Base-by-base conservation (phyloP, 768 basidiomycete genomes). In the Amanita pallidorosea region DNA sequence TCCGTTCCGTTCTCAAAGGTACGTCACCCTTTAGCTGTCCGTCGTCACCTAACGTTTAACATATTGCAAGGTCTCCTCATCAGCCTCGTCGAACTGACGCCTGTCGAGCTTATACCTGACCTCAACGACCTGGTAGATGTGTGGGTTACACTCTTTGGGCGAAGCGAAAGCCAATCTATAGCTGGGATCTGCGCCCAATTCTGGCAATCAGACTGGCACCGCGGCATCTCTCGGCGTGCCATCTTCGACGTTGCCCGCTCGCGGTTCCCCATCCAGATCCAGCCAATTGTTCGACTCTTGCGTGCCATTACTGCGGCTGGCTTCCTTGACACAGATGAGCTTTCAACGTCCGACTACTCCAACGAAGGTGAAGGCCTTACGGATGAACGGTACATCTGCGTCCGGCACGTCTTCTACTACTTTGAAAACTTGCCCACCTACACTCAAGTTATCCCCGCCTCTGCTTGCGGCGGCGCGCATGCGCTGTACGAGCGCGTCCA, bases 1-100 rank as follows among this genome's bases (percentile, higher is more conserved):
- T 80, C 60, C 79, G 90, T 31, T 86, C 88, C 5, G 83, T 92
- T 12, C 57, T 92, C 48, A 95, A 93, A 78, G 88, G 91, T 89
- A 40, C 31, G 70, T 61, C 13, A 17, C 17, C 13, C 9, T 34
- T 50, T 13, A 42, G 11, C 9, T 27, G 52, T 12, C 44, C 2
- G n/a, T 38, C 40, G 4, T 1, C 5, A 12, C 13, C 56, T 13
- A 50, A 49, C 46, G 45, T 44, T 18, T 45, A 52, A 58, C 27
- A 9, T 23, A 53, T 23, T 33, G n/a, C 22, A 53, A 94, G 91
- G 89, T 36, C 77, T 94, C 17, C 47, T 93, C 18, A 81, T 89
- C 47, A 76, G 82, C 2, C 66, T 90, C 4, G 75, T 83, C 15
- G 88, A 92, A 55, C 70, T 89, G 1, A 70, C 85, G 1, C 83